phyloP scores from a whole-genome alignment of 768 basidiomycete species.

The Leccinum olivaceopallidum region DNA sequence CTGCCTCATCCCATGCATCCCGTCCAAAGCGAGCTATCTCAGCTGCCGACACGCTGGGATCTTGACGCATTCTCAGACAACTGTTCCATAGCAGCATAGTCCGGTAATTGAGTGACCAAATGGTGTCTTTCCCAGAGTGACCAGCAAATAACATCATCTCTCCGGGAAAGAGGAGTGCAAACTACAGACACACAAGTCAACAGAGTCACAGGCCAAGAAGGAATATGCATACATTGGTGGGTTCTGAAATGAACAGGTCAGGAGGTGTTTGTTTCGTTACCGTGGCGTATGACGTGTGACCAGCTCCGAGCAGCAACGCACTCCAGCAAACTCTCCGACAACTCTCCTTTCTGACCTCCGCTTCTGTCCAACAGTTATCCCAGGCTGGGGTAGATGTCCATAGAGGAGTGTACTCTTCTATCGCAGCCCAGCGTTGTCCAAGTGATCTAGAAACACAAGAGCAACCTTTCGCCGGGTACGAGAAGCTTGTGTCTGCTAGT shows the following conservation, averaged over 20 bases:
- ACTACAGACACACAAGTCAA: conserved; percentile 40
- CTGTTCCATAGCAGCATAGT: conserved; percentile 72
- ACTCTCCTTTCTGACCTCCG: conserved; percentile 68
- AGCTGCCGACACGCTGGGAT: conserved; percentile 41
- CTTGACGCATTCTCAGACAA: conserved; percentile 60
- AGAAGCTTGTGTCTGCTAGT: conserved; percentile 1
- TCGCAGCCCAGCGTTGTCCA: conserved; percentile 48
- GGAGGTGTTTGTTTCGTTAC: conserved; percentile 41
- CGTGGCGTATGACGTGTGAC: conserved; percentile 59
- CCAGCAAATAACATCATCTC: conserved; percentile 46
- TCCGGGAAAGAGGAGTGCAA: conserved; percentile 74
- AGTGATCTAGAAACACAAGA: conserved; percentile 53
- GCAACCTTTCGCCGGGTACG: conserved; percentile 36
- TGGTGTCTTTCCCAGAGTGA: conserved; percentile 56
- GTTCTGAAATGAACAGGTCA: conserved; percentile 60
- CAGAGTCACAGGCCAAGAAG: conserved; percentile 1
- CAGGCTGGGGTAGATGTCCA: conserved; percentile 70
- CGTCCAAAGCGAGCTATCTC: conserved; percentile 65
- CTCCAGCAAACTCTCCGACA: conserved; percentile 74
- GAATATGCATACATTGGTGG: conserved; percentile 55
- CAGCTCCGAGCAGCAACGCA: conserved; percentile 60
- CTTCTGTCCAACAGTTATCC: conserved; percentile 56
- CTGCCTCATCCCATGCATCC: conserved; percentile 70
- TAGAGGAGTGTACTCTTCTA: conserved; percentile 49
- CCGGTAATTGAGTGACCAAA: conserved; percentile 76